Percentiles rank a stretch among this genome's conserved stretches.
These are phyloP conservation scores for Capsicum rhomboideum DNA, from an alignment of 257 asterid genomes.

Conservation along the genomic window DNA sequence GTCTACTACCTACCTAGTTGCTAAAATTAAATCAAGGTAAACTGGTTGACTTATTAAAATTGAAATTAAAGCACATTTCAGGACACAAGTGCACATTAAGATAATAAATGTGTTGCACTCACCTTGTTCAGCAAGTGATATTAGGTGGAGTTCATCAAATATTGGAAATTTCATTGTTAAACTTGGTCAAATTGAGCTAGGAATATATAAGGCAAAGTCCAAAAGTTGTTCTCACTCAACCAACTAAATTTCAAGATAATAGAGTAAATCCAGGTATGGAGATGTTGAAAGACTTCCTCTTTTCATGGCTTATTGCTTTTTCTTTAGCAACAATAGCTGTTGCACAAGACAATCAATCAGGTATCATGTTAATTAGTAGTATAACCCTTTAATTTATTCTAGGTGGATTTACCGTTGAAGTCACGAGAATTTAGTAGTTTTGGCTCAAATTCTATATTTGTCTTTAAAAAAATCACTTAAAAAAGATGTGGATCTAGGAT, in stretches of 20 bases:
- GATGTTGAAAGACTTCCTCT: not conserved
- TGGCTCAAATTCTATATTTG: too few relatives aligned
- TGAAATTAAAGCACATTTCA: not conserved
- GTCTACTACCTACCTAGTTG: not conserved
- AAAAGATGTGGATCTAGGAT: too few relatives aligned
- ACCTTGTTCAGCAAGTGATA: not conserved
- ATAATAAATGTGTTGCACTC: not conserved
- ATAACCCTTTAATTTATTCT: too few relatives aligned
- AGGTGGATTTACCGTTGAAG: too few relatives aligned
- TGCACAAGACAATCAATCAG: not conserved
- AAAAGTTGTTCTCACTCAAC: not conserved
- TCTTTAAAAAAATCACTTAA: too few relatives aligned
- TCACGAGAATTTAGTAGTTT: too few relatives aligned
- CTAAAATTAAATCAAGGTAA: not conserved
- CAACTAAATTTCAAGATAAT: not conserved
- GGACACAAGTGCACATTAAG: not conserved
- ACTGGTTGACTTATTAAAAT: not conserved
- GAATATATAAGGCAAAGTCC: not conserved
- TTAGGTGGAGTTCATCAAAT: not conserved
- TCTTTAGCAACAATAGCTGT: not conserved
- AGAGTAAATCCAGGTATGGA: not conserved
- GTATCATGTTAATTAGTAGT: not conserved
- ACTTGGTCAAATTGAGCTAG: not conserved
- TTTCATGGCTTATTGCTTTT: not conserved
- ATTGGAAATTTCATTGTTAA: not conserved